Conservation (phyloP, 345 rosid genomes). For the Populus davidiana region DNA sequence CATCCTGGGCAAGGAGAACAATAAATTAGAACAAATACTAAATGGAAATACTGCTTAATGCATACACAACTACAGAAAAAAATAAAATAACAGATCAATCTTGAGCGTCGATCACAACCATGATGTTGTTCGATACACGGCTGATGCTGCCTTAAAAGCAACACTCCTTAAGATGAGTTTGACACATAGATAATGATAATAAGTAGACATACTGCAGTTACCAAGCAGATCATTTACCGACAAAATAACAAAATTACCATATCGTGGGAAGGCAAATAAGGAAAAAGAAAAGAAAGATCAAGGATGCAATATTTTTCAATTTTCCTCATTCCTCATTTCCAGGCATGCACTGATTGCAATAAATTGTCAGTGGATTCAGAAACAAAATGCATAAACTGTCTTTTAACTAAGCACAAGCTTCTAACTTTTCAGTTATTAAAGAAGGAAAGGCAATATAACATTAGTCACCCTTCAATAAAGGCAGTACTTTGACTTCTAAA, state of each 20-base stretch:
- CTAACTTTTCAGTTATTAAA: not conserved
- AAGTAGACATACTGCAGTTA: not conserved
- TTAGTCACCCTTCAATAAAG: not conserved
- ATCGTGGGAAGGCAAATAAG: not conserved
- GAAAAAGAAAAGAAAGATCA: not conserved
- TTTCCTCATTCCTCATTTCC: not conserved
- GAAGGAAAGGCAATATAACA: not conserved
- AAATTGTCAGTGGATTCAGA: not conserved
- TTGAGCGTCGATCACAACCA: not conserved
- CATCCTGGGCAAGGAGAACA: conserved; percentile 37
- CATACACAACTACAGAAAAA: not conserved
- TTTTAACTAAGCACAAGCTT: not conserved
- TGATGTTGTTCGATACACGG: not conserved
- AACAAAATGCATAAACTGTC: not conserved
- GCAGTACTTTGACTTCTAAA: no score
- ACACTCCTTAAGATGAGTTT: not conserved
- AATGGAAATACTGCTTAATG: not conserved
- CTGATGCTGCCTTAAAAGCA: not conserved
- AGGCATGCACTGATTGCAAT: not conserved
- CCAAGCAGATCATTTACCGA: not conserved
- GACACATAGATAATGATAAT: not conserved
- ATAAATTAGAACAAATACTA: not conserved
- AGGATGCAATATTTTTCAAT: not conserved
- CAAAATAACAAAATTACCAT: not conserved
- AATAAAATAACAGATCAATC: not conserved